phyloP scores from a whole-genome alignment of 2,329 filamentous ascomycete genomes.

The Pyricularia sp. region DNA sequence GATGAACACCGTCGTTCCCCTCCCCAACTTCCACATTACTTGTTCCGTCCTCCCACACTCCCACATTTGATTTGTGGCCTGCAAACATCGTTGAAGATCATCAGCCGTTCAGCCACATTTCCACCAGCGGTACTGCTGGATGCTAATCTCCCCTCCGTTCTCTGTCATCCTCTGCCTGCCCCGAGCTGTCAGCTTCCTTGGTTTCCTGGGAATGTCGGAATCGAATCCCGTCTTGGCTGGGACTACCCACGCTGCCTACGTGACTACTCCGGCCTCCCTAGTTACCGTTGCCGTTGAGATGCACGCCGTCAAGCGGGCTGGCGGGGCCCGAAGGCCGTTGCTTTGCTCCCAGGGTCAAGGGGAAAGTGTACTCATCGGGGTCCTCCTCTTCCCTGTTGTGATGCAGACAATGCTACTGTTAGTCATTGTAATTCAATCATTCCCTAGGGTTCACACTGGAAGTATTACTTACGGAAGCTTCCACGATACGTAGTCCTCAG shows the following conservation, averaged over 20 bases:
- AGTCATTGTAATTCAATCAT: neutral
- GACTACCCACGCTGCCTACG: neutral
- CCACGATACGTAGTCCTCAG: conserved; percentile 97
- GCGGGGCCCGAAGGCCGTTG: conserved; percentile 24
- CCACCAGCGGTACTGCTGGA: neutral
- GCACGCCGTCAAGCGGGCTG: conserved; percentile 31
- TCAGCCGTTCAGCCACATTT: neutral
- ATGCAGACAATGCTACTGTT: neutral
- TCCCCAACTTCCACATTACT: neutral
- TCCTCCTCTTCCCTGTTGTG: conserved; percentile 78
- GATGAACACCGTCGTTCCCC: neutral
- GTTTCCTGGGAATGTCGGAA: neutral
- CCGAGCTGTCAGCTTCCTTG: neutral
- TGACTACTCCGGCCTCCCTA: conserved; percentile 11
- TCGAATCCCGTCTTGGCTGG: neutral
- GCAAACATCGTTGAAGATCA: neutral
- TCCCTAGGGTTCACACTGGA: neutral
- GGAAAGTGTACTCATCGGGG: conserved; percentile 59
- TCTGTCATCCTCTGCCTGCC: neutral
- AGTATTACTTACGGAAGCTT: conserved; percentile 79
- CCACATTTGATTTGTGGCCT: neutral
- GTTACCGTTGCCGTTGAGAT: conserved; percentile 33
- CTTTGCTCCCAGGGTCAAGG: conserved; percentile 47
- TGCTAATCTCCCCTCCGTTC: neutral
- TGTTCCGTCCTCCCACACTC: neutral